phyloP scores from a whole-genome alignment of 176 grass and related monocot genomes.

The Tuctoria greenei region DNA sequence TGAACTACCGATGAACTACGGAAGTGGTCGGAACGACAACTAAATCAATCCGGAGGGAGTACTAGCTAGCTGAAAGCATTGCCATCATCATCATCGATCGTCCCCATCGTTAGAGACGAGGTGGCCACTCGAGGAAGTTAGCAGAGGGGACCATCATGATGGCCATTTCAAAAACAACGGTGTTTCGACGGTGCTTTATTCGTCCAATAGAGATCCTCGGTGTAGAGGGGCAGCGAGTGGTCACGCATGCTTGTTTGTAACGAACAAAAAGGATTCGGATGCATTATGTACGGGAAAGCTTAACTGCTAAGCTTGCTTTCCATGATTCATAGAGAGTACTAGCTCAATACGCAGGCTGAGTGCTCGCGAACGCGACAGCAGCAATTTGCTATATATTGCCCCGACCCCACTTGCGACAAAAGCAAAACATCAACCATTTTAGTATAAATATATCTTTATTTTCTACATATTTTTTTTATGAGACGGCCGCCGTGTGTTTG shows the following conservation, averaged over 20 bases:
- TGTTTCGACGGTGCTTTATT: constrained; percentile 23
- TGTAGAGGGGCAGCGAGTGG: not conserved
- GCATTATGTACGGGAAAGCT: not conserved
- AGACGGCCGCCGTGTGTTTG: not conserved
- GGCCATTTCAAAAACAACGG: constrained; percentile 22
- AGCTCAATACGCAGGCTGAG: not conserved
- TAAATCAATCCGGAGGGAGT: too few species aligned
- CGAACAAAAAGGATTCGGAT: not conserved
- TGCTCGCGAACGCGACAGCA: not conserved
- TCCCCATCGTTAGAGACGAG: constrained; percentile 36
- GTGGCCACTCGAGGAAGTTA: constrained; percentile 31
- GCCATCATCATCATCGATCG: constrained; percentile 19
- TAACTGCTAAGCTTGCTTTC: constrained; percentile 4
- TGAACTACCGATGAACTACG: too few species aligned
- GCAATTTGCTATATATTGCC: not conserved
- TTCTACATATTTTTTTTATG: too few species aligned
- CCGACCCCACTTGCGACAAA: not conserved
- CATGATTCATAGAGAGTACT: not conserved
- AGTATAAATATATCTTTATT: not conserved
- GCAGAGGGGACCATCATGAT: constrained; percentile 44
- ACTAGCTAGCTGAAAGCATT: not conserved
- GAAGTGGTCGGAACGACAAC: too few species aligned
- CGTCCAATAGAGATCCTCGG: not conserved
- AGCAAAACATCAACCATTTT: not conserved
- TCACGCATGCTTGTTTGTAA: not conserved